Evolutionary conservation across 2,329 filamentous ascomycete species (phyloP).

Genomic region (Diaporthe caulivora): DNA sequence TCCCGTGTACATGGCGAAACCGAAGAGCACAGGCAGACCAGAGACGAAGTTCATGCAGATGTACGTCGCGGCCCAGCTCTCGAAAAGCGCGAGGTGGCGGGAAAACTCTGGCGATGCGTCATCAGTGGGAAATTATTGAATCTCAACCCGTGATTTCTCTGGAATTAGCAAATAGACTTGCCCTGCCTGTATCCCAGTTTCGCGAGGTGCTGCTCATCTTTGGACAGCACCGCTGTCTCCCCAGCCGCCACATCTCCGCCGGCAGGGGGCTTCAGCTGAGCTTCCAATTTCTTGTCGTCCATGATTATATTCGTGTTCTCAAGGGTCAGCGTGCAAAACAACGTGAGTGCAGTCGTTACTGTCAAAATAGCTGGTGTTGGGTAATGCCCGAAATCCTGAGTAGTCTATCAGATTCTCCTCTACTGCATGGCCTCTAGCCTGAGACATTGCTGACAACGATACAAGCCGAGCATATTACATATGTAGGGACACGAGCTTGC

Average conservation of each 20-base stretch:
- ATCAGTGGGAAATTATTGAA: not conserved
- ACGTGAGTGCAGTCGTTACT: not conserved
- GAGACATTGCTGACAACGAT: slow-evolving; percentile 8
- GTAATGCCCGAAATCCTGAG: not conserved
- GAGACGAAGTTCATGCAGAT: slow-evolving; percentile 53
- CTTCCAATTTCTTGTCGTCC: slow-evolving; percentile 15
- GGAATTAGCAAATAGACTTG: not conserved
- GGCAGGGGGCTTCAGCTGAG: slow-evolving; percentile 11
- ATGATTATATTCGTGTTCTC: not conserved
- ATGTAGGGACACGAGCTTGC: not conserved
- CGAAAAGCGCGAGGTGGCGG: slow-evolving; percentile 51
- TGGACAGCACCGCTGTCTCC: slow-evolving; percentile 37
- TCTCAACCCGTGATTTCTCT: too few relatives aligned
- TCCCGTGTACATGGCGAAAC: slow-evolving; percentile 55
- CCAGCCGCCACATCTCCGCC: slow-evolving; percentile 33
- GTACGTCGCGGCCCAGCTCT: slow-evolving; percentile 53
- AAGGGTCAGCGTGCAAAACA: not conserved
- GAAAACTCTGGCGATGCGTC: slow-evolving; percentile 46
- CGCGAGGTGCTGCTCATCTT: slow-evolving; percentile 50
- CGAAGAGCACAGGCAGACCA: slow-evolving; percentile 53
- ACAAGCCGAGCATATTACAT: not conserved
- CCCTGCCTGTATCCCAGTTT: slow-evolving; percentile 50
- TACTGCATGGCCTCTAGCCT: not conserved
- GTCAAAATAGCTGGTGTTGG: too few relatives aligned
- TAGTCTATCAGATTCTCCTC: not conserved